These are phyloP conservation scores for Harringtonia aguacate DNA, from an alignment of 2,329 filamentous ascomycete genomes.

Conservation along the genomic window DNA sequence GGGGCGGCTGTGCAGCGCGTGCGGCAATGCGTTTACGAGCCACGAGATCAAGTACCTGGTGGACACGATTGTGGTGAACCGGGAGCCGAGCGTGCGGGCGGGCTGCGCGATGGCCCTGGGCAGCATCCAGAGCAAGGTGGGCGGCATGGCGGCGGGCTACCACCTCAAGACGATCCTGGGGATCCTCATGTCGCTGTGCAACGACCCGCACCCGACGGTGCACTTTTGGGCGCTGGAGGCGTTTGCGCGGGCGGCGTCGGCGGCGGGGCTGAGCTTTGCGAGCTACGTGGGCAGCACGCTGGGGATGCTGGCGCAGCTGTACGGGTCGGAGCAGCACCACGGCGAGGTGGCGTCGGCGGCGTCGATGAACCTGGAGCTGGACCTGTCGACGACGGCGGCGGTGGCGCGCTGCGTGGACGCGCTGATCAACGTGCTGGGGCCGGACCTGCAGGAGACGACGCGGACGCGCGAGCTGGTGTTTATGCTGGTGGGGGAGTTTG, in stretches of 20 bases:
- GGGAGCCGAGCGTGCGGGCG: conserved; percentile 85
- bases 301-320: conserved; percentile 88
- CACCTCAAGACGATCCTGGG: conserved; percentile 96
- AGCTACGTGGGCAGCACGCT: conserved; percentile 82
- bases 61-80: conserved; percentile 87
- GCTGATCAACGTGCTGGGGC: conserved; percentile 91
- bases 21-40: conserved; percentile 82
- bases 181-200: conserved; percentile 94
- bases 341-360: conserved; percentile 68
- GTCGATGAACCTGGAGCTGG: conserved; percentile 83
- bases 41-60: conserved; percentile 78
- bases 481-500: conserved; percentile 74
- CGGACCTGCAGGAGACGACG: conserved; percentile 83
- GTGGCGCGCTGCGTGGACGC: conserved; percentile 86
- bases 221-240: conserved; percentile 96
- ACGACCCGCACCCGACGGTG: conserved; percentile 87
- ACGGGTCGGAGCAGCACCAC: conserved; percentile 85
- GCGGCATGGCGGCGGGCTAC: conserved; percentile 93
- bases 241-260: conserved; percentile 75
- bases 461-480: conserved; percentile 91
- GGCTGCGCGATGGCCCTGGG: conserved; percentile 91
- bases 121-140: conserved; percentile 88
- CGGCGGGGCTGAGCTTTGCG: conserved; percentile 85
- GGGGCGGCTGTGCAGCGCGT: conserved; percentile 71
- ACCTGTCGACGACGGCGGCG: conserved; percentile 69